Base-by-base conservation (phyloP, 2,329 filamentous ascomycete genomes). In the Golovinomyces cichoracearum region DNA sequence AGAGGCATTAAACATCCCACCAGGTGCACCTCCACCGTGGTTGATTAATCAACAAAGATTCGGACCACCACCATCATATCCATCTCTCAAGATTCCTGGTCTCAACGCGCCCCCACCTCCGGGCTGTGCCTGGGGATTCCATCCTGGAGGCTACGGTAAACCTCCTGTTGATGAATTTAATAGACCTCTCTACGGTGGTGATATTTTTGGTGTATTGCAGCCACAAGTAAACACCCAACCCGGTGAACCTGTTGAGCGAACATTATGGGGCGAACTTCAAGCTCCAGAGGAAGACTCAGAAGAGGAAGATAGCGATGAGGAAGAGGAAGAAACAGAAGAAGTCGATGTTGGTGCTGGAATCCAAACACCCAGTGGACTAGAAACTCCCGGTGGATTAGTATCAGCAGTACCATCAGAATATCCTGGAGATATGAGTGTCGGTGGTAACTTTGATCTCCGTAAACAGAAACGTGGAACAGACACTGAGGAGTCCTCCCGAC, bases 11-110 rank as follows among this genome's bases (percentile, higher is more conserved):
- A 90, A 84, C 57, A 95, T 98, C 68, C 83, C 85, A 21, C 83
- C 84, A 13, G 86, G 84, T 47, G 85, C 86, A 23, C 88, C 90
- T 6, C 88, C 90, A 22, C 90, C 90, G 37, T 98, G 90, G 90
- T 72, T 98, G 52, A 88, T 98, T 61, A 93, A 93, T 63, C 84
- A 93, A 64, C 90, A 98, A 64, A 78, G 88, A 56, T 83, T 85
- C 58, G 90, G 90, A 0, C 85, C 86, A 22, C 88, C 90, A 1
- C 86, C 88, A 5, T 92, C 85, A 7, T 98, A 98, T 62, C 86
- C 90, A 21, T 83, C 83, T n/a, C 70, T 95, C 48, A 93, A 90
- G 62, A 85, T 98, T 51, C 82, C 90, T 7, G 90, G 90, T 41
- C 72, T 98, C 44, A 98, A 95, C 62, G 85, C 88, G 1, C 85